Evolutionary conservation across 1,284 basidiomycete genomes (phyloP).

Genomic region (Ganoderma sinense): DNA sequence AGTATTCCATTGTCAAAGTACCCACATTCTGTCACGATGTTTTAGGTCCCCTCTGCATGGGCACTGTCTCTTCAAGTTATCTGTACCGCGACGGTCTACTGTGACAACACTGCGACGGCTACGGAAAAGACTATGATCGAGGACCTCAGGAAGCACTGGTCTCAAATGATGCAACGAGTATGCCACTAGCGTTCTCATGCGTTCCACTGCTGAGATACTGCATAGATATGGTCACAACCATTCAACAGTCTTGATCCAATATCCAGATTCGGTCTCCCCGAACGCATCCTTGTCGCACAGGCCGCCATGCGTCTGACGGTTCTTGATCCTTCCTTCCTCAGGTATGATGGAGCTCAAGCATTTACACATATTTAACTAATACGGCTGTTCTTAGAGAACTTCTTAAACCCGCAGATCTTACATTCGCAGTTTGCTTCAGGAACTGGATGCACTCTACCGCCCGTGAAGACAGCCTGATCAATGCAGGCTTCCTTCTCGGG

Average conservation of each 20-base stretch:
- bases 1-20: background rate
- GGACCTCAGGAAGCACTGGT: constrained; percentile 20
- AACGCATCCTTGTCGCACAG: constrained; percentile 18
- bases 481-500: constrained; percentile 2
- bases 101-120: constrained; percentile 5
- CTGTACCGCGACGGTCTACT: constrained; percentile 15
- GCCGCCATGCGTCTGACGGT: constrained; percentile 11
- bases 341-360: constrained; percentile 3
- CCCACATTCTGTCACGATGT: background rate
- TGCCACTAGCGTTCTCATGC: background rate
- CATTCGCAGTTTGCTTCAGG: constrained; percentile 21
- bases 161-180: constrained; percentile 24
- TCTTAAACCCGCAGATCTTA: constrained; percentile 21
- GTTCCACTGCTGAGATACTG: background rate
- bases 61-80: constrained; percentile 13
- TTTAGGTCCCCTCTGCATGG: constrained; percentile 11
- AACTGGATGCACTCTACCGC: constrained; percentile 21
- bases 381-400: constrained; percentile 5
- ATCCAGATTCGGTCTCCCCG: constrained; percentile 5
- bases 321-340: constrained; percentile 22
- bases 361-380: background rate
- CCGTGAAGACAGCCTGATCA: constrained; percentile 2
- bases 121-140: constrained; percentile 21
- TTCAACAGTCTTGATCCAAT: constrained; percentile 14
- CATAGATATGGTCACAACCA: constrained; percentile 21